phyloP scores from a whole-genome alignment of 2,329 filamentous ascomycete genomes.

The Fusarium drepaniforme region DNA sequence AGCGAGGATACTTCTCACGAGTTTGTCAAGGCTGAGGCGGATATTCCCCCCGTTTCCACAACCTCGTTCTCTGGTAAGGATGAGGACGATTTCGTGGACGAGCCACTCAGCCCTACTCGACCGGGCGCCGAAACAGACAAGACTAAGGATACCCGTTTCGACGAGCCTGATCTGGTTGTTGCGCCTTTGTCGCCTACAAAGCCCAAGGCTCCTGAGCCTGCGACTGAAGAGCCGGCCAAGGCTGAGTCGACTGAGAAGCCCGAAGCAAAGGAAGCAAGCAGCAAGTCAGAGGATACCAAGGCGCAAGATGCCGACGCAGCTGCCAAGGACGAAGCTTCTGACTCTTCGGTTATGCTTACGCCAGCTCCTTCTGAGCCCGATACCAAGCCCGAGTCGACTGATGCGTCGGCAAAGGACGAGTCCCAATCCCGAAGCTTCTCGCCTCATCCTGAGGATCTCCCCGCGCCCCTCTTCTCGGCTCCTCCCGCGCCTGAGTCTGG shows the following conservation, averaged over 20 bases:
- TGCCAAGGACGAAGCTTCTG: slow-evolving; percentile 30
- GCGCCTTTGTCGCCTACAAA: slow-evolving; percentile 68
- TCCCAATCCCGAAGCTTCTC: slow-evolving; percentile 51
- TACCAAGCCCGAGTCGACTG: slow-evolving; percentile 20
- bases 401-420: slow-evolving; percentile 22
- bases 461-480: slow-evolving; percentile 69
- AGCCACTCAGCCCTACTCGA: slow-evolving; percentile 77
- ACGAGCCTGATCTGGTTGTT: slow-evolving; percentile 69
- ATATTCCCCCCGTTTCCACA: slow-evolving; percentile 53
- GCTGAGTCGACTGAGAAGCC: slow-evolving; percentile 16
- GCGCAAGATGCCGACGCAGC: slow-evolving; percentile 1
- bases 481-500: slow-evolving; percentile 46
- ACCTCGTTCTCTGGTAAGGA: slow-evolving; percentile 60
- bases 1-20: slow-evolving; percentile 80
- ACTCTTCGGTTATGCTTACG: slow-evolving; percentile 36
- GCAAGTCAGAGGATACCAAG: slow-evolving; percentile 11
- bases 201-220: slow-evolving; percentile 44
- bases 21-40: slow-evolving; percentile 71
- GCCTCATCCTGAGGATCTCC: slow-evolving; percentile 75
- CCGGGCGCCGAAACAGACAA: slow-evolving; percentile 72
- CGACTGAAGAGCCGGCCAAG: slow-evolving; percentile 29
- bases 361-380: slow-evolving; percentile 43
- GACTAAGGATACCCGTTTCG: slow-evolving; percentile 62
- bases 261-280: slow-evolving; percentile 18
- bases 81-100: slow-evolving; percentile 82